Evolutionary conservation across 2,329 filamentous ascomycete genomes (phyloP).

Genomic region (Diaporthe citriasiana): DNA sequence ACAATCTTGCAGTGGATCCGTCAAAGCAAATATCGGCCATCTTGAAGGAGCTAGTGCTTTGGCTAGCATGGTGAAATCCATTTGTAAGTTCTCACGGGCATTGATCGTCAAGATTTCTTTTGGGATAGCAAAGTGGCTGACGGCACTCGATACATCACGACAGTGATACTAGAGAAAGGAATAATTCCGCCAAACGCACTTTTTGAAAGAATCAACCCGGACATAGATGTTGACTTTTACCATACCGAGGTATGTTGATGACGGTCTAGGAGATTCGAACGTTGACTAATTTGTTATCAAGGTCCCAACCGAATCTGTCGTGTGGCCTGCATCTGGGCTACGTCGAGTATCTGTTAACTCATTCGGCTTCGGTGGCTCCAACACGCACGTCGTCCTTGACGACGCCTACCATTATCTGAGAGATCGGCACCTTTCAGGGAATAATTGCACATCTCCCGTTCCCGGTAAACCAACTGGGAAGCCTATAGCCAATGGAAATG

Average conservation of each 20-base stretch:
- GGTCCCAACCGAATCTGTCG: neutral
- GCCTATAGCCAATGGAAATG: neutral
- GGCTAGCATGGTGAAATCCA: conserved; percentile 44
- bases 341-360: conserved; percentile 30
- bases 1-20: conserved; percentile 36
- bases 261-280: neutral
- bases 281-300: neutral
- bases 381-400: conserved; percentile 29
- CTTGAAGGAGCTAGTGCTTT: conserved; percentile 44
- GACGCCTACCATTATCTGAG: conserved; percentile 26
- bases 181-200: conserved; percentile 42
- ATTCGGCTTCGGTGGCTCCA: conserved; percentile 15
- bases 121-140: neutral
- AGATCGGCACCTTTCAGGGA: neutral
- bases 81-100: conserved; percentile 2
- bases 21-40: conserved; percentile 47
- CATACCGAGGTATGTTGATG: neutral
- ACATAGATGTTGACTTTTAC: conserved; percentile 32
- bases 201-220: conserved; percentile 43
- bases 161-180: conserved; percentile 42
- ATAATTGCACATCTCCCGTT: neutral
- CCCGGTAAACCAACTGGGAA: neutral
- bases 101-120: neutral
- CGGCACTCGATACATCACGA: neutral
- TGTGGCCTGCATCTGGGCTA: conserved; percentile 13